Percentiles rank a stretch among this genome's conserved stretches.
Conservation (phyloP, 1,284 basidiomycete genomes). For the Fistulinella cinereoalba region DNA sequence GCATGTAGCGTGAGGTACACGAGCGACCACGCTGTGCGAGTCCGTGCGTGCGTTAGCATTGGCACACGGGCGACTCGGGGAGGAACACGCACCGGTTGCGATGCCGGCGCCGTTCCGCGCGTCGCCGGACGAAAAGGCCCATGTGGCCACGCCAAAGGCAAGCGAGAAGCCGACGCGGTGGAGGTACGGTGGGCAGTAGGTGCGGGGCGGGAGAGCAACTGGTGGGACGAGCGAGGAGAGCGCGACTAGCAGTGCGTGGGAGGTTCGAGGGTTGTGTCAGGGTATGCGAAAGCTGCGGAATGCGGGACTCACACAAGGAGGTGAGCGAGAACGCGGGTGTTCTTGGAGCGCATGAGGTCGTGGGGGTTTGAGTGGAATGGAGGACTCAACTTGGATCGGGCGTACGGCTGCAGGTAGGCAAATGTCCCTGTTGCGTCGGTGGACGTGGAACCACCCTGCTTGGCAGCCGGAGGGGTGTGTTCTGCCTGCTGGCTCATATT, state of each 20-base stretch:
- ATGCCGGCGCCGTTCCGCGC: conserved; percentile 45
- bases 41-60: neutral
- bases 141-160: conserved; percentile 46
- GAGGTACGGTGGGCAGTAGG: conserved; percentile 41
- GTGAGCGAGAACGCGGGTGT: conserved; percentile 27
- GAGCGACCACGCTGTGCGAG: conserved; percentile 42
- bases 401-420: conserved; percentile 29
- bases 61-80: neutral
- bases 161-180: conserved; percentile 43
- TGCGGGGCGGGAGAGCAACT: conserved; percentile 20
- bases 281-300: neutral
- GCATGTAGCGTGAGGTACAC: conserved; percentile 45
- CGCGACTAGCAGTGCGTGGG: conserved; percentile 29
- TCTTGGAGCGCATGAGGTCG: conserved; percentile 10
- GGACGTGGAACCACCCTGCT: neutral
- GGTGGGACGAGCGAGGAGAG: conserved; percentile 39
- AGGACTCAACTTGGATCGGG: conserved; percentile 33
- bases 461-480: neutral
- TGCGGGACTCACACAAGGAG: conserved; percentile 28
- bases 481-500: conserved; percentile 12
- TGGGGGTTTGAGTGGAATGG: conserved; percentile 14
- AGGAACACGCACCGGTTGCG: conserved; percentile 36
- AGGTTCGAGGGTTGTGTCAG: neutral
- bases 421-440: conserved; percentile 25
- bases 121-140: conserved; percentile 42